These are phyloP conservation scores for Thelonectria olida DNA, from an alignment of 2,329 filamentous ascomycete species.

Conservation along the genomic window DNA sequence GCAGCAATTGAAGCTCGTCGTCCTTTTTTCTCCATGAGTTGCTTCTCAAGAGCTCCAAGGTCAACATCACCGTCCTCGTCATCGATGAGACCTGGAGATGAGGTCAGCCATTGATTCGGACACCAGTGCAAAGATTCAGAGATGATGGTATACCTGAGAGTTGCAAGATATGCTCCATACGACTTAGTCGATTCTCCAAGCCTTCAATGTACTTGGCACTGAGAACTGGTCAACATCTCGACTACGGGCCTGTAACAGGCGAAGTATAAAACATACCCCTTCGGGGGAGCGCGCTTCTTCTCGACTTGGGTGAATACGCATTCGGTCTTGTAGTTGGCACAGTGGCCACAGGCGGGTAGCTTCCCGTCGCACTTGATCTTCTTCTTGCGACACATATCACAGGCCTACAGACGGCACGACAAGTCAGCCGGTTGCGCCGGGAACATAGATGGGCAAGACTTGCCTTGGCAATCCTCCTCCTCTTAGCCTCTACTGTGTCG, in stretches of 20 bases:
- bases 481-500: slow-evolving; percentile 83
- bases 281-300: slow-evolving; percentile 97
- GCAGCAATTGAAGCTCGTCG: slow-evolving; percentile 58
- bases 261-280: slow-evolving; percentile 72
- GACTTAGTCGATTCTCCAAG: slow-evolving; percentile 90
- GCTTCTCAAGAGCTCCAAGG: slow-evolving; percentile 86
- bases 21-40: slow-evolving; percentile 68
- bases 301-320: slow-evolving; percentile 98
- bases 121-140: background rate
- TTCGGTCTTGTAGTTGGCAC: slow-evolving; percentile 97
- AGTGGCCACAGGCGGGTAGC: slow-evolving; percentile 93
- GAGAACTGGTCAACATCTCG: slow-evolving; percentile 30
- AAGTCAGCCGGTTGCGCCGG: slow-evolving; percentile 25
- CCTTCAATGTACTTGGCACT: slow-evolving; percentile 98
- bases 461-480: slow-evolving; percentile 88
- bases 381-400: slow-evolving; percentile 96
- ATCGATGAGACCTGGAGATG: slow-evolving; percentile 72
- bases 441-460: slow-evolving; percentile 41
- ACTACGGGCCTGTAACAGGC: background rate
- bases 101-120: slow-evolving; percentile 19
- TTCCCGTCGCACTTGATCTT: slow-evolving; percentile 99
- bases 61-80: slow-evolving; percentile 91
- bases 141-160: slow-evolving; percentile 69
- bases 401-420: slow-evolving; percentile 68
- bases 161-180: slow-evolving; percentile 92